phyloP scores from a whole-genome alignment of 306 rosid genomes.

The Ammopiptanthus mongolicus region DNA sequence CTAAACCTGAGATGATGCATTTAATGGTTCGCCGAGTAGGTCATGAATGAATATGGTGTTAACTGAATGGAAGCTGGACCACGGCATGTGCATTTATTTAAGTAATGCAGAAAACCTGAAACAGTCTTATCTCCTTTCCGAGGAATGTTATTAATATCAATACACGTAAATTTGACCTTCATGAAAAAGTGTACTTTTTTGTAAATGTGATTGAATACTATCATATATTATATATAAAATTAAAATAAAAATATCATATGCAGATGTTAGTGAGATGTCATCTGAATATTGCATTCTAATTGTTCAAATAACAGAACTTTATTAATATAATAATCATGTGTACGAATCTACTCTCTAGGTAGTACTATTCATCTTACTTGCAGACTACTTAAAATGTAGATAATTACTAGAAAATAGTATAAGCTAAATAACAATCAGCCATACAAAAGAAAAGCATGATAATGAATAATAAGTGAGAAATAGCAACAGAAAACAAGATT shows the following conservation, averaged over 20 bases:
- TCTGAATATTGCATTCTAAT: too few relatives aligned
- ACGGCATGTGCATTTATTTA: not conserved
- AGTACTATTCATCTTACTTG: not conserved
- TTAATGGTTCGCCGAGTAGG: constrained; percentile 4
- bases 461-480: not conserved
- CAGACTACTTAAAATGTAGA: not conserved
- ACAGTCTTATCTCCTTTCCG: not conserved
- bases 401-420: not conserved
- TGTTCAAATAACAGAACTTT: too few relatives aligned
- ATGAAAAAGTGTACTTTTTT: too few relatives aligned
- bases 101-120: not conserved
- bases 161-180: too few relatives aligned
- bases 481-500: not conserved
- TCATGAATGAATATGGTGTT: not conserved
- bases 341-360: too few relatives aligned
- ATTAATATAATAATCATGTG: too few relatives aligned
- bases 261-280: too few relatives aligned
- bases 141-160: not conserved
- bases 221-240: too few relatives aligned
- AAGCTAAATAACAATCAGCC: not conserved
- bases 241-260: too few relatives aligned
- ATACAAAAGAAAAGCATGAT: not conserved
- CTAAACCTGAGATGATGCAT: not conserved
- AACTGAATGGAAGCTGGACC: not conserved
- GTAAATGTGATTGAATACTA: too few relatives aligned